Percentiles rank a stretch among this genome's conserved stretches.
Evolutionary conservation across 78 protist species (phyloP).

Genomic region (Cavenderia fasciculata): DNA sequence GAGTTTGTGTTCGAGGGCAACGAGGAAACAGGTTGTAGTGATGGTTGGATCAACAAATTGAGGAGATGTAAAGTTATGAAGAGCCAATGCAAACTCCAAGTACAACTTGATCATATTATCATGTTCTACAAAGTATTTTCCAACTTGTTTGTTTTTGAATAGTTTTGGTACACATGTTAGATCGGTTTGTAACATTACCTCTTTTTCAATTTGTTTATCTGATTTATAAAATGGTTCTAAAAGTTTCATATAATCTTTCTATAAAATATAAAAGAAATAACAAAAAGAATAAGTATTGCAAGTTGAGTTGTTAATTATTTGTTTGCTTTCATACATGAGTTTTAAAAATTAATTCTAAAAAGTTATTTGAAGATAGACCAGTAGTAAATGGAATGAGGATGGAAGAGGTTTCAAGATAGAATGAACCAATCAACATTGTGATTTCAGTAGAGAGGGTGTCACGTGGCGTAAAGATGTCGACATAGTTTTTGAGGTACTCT

Average conservation of each 20-base stretch:
- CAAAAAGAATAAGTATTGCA: neutral
- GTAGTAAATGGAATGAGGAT: constrained; percentile 55
- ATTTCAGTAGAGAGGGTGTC: constrained; percentile 15
- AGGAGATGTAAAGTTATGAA: constrained; percentile 47
- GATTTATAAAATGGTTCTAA: constrained; percentile 61
- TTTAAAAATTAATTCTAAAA: constrained; percentile 8
- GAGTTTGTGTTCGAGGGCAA: constrained; percentile 18
- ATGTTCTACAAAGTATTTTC: neutral
- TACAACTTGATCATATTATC: neutral
- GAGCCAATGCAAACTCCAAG: constrained; percentile 31
- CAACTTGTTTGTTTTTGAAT: constrained; percentile 21
- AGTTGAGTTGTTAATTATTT: neutral
- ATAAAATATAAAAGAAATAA: neutral
- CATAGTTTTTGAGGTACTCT: constrained; percentile 65
- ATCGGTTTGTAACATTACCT: constrained; percentile 63
- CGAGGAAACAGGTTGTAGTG: constrained; percentile 25
- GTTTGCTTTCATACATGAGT: constrained; percentile 6
- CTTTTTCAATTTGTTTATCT: constrained; percentile 42
- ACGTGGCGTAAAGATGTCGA: constrained; percentile 52
- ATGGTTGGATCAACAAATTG: constrained; percentile 66
- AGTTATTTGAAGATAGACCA: constrained; percentile 27
- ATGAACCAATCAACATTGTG: constrained; percentile 6
- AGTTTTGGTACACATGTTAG: neutral
- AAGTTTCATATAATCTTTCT: constrained; percentile 41
- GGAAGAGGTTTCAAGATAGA: constrained; percentile 11